Evolutionary conservation across 2,329 filamentous ascomycete species (phyloP), one percentile per base, ranked within the genome.

Genomic region (Hymenoscyphus occultus): DNA sequence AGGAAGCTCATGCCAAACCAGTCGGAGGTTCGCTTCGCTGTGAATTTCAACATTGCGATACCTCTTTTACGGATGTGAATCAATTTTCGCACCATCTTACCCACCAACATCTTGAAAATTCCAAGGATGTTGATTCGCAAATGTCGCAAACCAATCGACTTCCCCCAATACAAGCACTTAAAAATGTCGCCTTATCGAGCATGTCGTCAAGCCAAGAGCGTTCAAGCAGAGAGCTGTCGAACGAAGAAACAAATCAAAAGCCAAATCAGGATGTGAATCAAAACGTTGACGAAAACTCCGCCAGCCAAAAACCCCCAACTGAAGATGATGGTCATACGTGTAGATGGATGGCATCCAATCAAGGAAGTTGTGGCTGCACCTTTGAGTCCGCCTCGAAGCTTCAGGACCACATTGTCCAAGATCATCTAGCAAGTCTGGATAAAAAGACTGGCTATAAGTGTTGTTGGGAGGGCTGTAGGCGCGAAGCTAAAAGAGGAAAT

Each of bases 401-500:
- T 40, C 85, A 88, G 69, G 76, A 78, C 22, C 86, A 89, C 71
- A 80, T 85, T 65, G 82, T 82, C 28, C 72, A 78, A 12, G 74
- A 75, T 1, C 86, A 88, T 71, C 77, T 84, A 39, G 79, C 78
- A 63, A 67, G 73, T 7, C 72, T 84, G 57, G 77, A 77, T 56
- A 83, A 83, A 67, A 76, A 76, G 3, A 72, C 76, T 14, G 83
- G 83, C 2, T 86, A 83, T 65, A 73, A 76, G n/a, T 87, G 85
- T 70, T 77, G 76, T 51, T 89, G 86, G 86, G 75, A 79, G 14
- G 80, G 79, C 54, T 90, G 87, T 74, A 78, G 77, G 40, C 82
- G 86, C 42, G 68, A 69, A 16, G 59, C 64, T 7, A 74, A 71
- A 58, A 65, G 68, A 22, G 68, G 68, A n/a, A 69, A 66, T 12